Percentiles rank a stretch among this genome's conserved stretches.
These are phyloP conservation scores for Vitis riparia DNA, from an alignment of 164 flowering plant species.

Conservation along the genomic window DNA sequence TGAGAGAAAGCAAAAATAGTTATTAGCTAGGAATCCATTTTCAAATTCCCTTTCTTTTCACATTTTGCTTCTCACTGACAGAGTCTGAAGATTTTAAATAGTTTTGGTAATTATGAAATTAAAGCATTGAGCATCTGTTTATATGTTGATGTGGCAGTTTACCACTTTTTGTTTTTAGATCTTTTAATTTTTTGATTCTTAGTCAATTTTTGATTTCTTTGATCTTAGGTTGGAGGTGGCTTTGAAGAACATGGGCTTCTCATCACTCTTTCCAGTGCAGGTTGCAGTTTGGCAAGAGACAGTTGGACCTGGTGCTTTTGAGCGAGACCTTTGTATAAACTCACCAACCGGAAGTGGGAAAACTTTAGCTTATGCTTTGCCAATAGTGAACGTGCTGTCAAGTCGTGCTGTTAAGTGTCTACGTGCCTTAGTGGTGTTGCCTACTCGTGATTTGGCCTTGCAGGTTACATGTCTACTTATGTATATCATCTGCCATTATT, in stretches of 20 bases:
- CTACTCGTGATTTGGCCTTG: slow-evolving; percentile 90
- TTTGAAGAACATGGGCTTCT: slow-evolving; percentile 54
- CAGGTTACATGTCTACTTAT: slow-evolving; percentile 51
- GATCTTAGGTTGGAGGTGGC: slow-evolving; percentile 60
- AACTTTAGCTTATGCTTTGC: slow-evolving; percentile 88
- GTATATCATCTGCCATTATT: not conserved
- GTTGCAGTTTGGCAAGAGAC: slow-evolving; percentile 94
- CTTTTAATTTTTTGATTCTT: no score
- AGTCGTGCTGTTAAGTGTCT: slow-evolving; percentile 59
- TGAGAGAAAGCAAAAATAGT: no score
- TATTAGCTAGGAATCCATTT: no score
- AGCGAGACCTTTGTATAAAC: slow-evolving; percentile 80
- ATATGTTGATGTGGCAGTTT: no score
- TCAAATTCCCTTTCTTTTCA: no score
- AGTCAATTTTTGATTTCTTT: not conserved
- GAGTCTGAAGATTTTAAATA: no score
- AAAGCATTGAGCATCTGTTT: no score
- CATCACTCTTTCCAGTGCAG: slow-evolving; percentile 85
- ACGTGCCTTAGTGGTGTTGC: slow-evolving; percentile 89
- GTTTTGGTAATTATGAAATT: no score
- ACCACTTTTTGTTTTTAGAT: no score
- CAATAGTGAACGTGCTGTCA: slow-evolving; percentile 79
- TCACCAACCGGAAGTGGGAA: slow-evolving; percentile 97
- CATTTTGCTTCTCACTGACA: no score
- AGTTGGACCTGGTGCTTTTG: slow-evolving; percentile 83